Percentiles rank a stretch among this genome's conserved stretches.
Evolutionary conservation across 306 rosid genomes (phyloP).

Genomic region (Aeschynomene evenia): DNA sequence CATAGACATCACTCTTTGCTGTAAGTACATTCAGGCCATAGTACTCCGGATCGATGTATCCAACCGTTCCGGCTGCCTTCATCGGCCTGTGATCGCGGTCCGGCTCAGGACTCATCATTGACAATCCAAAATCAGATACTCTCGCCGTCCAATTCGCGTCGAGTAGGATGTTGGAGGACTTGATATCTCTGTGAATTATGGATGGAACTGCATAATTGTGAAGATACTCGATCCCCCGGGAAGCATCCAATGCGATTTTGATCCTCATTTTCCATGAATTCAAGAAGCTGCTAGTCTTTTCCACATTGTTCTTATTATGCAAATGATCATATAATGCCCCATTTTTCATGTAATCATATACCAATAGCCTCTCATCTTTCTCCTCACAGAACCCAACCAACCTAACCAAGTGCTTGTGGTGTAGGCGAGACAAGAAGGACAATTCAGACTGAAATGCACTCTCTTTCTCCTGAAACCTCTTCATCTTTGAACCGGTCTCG

Average conservation of each 20-base stretch:
- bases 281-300: slow-evolving; percentile 50
- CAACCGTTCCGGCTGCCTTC: slow-evolving; percentile 84
- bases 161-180: slow-evolving; percentile 81
- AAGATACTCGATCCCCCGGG: slow-evolving; percentile 90
- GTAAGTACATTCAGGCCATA: slow-evolving; percentile 83
- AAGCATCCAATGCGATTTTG: slow-evolving; percentile 81
- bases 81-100: slow-evolving; percentile 45
- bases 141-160: slow-evolving; percentile 73
- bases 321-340: slow-evolving; percentile 83
- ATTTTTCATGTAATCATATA: slow-evolving; percentile 86
- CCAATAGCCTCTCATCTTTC: slow-evolving; percentile 78
- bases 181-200: slow-evolving; percentile 86
- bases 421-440: slow-evolving; percentile 80
- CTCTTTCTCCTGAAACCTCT: slow-evolving; percentile 85
- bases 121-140: slow-evolving; percentile 91
- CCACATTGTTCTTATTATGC: slow-evolving; percentile 66
- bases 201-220: slow-evolving; percentile 95
- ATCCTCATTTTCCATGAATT: slow-evolving; percentile 87
- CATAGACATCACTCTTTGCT: slow-evolving; percentile 90
- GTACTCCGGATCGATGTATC: slow-evolving; percentile 97
- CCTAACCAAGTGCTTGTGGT: slow-evolving; percentile 87
- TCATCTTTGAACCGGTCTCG: slow-evolving; percentile 43
- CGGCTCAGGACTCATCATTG: slow-evolving; percentile 69
- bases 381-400: slow-evolving; percentile 89
- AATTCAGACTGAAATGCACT: slow-evolving; percentile 89